phyloP scores from a whole-genome alignment of 352 stramenopile species.

The Phytophthora sp. region DNA sequence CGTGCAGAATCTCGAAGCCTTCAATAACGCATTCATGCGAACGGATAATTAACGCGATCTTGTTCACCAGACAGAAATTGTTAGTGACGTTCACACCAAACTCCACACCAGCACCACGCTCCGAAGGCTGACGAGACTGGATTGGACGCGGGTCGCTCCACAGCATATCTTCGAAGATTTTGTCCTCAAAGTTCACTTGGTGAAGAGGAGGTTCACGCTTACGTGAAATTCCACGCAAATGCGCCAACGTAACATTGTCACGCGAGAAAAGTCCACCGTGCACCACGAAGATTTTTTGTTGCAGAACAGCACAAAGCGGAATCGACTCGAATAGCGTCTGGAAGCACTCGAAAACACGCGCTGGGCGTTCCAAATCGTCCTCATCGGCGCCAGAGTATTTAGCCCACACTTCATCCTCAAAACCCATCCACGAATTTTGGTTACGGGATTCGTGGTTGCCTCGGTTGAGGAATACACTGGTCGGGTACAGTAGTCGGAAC shows the following conservation, averaged over 20 bases:
- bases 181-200: conserved; percentile 88
- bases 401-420: conserved; percentile 88
- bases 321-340: conserved; percentile 87
- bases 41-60: conserved; percentile 92
- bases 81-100: conserved; percentile 94
- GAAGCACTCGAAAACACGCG: conserved; percentile 70
- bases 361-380: conserved; percentile 54
- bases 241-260: conserved; percentile 90
- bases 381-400: conserved; percentile 80
- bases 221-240: conserved; percentile 90
- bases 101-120: conserved; percentile 91
- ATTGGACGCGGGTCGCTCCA: conserved; percentile 92
- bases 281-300: conserved; percentile 94
- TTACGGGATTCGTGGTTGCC: conserved; percentile 97
- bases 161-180: conserved; percentile 94
- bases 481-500: conserved; percentile 85
- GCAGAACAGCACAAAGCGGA: conserved; percentile 90
- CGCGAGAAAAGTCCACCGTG: conserved; percentile 94
- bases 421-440: conserved; percentile 95
- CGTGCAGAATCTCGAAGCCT: conserved; percentile 92
- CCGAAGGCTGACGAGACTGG: conserved; percentile 71
- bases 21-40: conserved; percentile 94
- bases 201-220: conserved; percentile 93
- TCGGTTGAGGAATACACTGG: conserved; percentile 91
- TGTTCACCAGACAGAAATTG: conserved; percentile 94